Conservation (phyloP, 345 rosid species). For the Rhodamnia rubescens region DNA sequence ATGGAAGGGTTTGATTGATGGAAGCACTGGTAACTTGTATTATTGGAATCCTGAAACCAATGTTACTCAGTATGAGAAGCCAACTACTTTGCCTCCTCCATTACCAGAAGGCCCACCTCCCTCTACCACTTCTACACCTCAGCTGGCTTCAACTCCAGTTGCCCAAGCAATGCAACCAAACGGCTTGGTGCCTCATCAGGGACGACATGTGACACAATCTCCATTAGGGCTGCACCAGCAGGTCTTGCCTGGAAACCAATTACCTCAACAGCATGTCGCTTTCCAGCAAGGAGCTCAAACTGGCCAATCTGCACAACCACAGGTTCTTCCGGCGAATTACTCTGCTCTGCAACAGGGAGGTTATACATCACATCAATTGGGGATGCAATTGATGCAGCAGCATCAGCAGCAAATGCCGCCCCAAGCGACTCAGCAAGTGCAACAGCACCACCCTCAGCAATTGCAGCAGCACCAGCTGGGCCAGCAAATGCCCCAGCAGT, state of each 20-base stretch:
- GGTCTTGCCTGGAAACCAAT: slow-evolving; percentile 31
- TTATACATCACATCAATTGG: slow-evolving; percentile 28
- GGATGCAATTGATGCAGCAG: slow-evolving; percentile 61
- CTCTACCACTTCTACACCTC: slow-evolving; percentile 26
- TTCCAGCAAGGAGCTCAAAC: slow-evolving; percentile 14
- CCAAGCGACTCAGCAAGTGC: slow-evolving; percentile 38
- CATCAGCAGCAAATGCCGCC: slow-evolving; percentile 33
- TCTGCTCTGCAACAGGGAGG: slow-evolving; percentile 43
- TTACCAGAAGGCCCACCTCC: slow-evolving; percentile 52
- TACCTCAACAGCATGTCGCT: slow-evolving; percentile 31
- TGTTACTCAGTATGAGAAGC: slow-evolving; percentile 86
- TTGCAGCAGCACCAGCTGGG: slow-evolving; percentile 30
- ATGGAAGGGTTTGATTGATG: slow-evolving; percentile 94
- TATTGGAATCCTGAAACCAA: slow-evolving; percentile 97
- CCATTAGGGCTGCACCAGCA: slow-evolving; percentile 20
- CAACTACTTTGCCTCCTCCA: slow-evolving; percentile 46
- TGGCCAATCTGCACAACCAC: slow-evolving; percentile 14
- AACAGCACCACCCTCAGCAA: slow-evolving; percentile 38
- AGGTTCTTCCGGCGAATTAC: slow-evolving; percentile 26
- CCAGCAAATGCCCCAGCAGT: slow-evolving; percentile 35
- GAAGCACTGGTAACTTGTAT: slow-evolving; percentile 65
- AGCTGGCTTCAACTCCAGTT: slow-evolving; percentile 49
- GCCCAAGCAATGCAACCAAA: slow-evolving; percentile 32
- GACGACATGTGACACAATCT: slow-evolving; percentile 22
- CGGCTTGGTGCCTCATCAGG: slow-evolving; percentile 26